Conservation (phyloP, 352 stramenopile genomes). For the Pythium dissimile region DNA sequence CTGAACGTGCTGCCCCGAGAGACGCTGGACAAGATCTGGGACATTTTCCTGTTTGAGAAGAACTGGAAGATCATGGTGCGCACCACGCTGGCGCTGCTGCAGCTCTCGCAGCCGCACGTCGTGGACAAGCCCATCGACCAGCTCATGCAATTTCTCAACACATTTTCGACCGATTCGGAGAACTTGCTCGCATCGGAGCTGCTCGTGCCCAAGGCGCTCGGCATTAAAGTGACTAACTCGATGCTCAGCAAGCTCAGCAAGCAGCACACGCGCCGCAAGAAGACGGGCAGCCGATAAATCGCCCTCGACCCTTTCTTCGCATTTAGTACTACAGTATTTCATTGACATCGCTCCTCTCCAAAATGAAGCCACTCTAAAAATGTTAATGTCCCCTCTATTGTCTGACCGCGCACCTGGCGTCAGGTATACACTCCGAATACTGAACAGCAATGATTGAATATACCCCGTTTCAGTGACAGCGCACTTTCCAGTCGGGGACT, state of each 20-base stretch:
- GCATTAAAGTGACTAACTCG: slow-evolving; percentile 76
- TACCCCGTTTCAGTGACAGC: neutral
- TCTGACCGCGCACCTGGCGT: neutral
- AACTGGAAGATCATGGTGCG: slow-evolving; percentile 86
- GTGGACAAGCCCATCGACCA: slow-evolving; percentile 71
- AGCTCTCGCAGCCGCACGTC: slow-evolving; percentile 62
- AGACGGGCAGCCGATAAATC: slow-evolving; percentile 22
- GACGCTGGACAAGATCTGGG: slow-evolving; percentile 78
- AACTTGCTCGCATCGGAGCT: slow-evolving; percentile 48
- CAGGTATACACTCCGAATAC: too few species aligned
- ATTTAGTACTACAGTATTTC: neutral
- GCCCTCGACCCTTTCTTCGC: neutral
- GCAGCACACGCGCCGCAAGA: slow-evolving; percentile 57
- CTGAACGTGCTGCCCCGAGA: slow-evolving; percentile 74
- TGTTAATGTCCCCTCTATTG: neutral
- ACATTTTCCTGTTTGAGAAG: slow-evolving; percentile 83
- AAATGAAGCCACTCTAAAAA: too few species aligned
- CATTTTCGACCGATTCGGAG: slow-evolving; percentile 52
- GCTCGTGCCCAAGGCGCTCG: slow-evolving; percentile 46
- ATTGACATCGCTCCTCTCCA: neutral
- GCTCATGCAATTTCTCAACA: slow-evolving; percentile 88
- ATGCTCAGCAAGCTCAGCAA: slow-evolving; percentile 73
- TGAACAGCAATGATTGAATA: too few species aligned
- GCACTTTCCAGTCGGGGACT: neutral
- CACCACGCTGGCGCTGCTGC: slow-evolving; percentile 60